phyloP scores from a whole-genome alignment of 106 monocot genomes.

The Acorus gramineus region DNA sequence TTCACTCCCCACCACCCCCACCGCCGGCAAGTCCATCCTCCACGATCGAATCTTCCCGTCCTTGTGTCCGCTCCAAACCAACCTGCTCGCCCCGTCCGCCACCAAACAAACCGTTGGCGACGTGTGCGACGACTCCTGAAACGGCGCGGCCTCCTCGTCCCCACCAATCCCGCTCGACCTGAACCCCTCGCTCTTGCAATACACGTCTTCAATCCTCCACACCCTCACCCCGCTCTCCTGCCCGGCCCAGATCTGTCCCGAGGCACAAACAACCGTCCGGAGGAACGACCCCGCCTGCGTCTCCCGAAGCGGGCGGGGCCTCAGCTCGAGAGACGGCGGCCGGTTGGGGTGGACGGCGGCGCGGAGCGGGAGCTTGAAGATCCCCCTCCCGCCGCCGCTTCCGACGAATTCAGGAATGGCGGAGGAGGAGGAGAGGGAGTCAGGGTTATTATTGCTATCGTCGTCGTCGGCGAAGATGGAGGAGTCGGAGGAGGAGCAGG shows the following conservation, averaged over 20 bases:
- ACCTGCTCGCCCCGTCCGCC: conserved; percentile 18
- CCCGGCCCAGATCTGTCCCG: conserved; percentile 34
- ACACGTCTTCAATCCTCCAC: conserved; percentile 22
- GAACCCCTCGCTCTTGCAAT: background rate
- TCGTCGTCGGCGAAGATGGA: background rate
- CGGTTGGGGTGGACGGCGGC: conserved; percentile 29
- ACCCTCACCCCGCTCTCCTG: conserved; percentile 38
- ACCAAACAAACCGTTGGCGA: conserved; percentile 25
- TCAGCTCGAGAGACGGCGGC: conserved; percentile 28
- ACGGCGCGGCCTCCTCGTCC: conserved; percentile 55
- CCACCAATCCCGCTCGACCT: conserved; percentile 6
- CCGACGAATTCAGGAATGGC: conserved; percentile 32
- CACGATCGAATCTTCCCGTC: conserved; percentile 42
- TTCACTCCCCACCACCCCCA: background rate
- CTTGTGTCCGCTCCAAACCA: conserved; percentile 48
- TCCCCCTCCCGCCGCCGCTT: conserved; percentile 22
- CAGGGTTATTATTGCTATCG: background rate
- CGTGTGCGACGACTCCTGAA: conserved; percentile 30
- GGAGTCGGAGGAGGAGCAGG: conserved; percentile 1
- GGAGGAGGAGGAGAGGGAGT: conserved; percentile 2
- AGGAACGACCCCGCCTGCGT: conserved; percentile 33
- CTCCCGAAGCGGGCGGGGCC: conserved; percentile 36
- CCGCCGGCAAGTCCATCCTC: conserved; percentile 14
- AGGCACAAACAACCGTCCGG: conserved; percentile 26
- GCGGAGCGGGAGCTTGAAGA: conserved; percentile 23